Conservation (phyloP, 331 rosid species). For the Acacia pycnantha region DNA sequence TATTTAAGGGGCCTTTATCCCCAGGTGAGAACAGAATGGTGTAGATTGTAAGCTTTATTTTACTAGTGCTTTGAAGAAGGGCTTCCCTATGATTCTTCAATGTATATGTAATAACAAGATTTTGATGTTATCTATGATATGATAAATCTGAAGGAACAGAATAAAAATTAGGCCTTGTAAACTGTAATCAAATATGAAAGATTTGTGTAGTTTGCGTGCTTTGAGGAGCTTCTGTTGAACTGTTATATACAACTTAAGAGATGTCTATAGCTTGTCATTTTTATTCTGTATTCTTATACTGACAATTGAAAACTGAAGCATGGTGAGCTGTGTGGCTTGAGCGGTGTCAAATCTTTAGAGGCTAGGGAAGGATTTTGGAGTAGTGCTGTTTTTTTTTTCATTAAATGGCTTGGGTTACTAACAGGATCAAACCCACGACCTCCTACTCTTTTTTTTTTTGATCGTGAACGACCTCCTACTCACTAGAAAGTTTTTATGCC, state of each 20-base stretch:
- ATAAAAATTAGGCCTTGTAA: neutral
- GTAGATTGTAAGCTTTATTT: neutral
- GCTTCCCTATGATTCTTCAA: constrained; percentile 1
- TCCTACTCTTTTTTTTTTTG: too few relatives aligned
- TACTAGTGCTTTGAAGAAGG: constrained; percentile 3
- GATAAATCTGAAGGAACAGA: neutral
- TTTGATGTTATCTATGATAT: neutral
- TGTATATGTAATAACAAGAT: neutral
- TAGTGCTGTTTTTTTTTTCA: neutral
- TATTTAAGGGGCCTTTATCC: constrained; percentile 28
- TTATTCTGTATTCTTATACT: neutral
- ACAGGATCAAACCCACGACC: too few relatives aligned
- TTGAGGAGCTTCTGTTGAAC: constrained; percentile 19
- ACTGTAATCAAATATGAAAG: neutral
- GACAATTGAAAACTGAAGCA: neutral
- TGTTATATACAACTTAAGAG: neutral
- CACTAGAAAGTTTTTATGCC: too few relatives aligned
- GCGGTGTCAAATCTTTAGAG: neutral
- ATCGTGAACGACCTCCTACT: too few relatives aligned
- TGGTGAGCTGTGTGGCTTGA: neutral
- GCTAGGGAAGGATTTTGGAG: neutral
- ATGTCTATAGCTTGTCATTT: neutral
- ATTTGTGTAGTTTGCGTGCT: constrained; percentile 10
- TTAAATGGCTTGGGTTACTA: too few relatives aligned
- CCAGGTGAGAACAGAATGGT: constrained; percentile 1